A percentile compares a stretch with the other conserved stretches of the same genome.
Evolutionary conservation across 768 basidiomycete genomes (phyloP).

Genomic region (Boletellus emodensis): DNA sequence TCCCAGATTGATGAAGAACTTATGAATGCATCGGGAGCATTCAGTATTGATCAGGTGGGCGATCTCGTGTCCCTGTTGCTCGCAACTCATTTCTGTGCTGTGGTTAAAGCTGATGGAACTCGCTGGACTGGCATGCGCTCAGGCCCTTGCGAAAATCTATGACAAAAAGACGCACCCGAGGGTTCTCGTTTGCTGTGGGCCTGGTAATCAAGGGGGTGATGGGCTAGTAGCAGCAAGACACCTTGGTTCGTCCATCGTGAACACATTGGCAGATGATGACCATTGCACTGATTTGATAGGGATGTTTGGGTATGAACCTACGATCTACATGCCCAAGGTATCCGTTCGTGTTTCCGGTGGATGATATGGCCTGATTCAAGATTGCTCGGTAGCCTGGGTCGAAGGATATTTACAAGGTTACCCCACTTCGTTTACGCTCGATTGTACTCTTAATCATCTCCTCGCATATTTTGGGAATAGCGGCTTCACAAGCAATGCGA

Average conservation of each 20-base stretch:
- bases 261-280: not conserved
- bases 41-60: slow-evolving; percentile 86
- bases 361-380: not conserved
- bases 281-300: slow-evolving; percentile 39
- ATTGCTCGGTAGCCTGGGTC: slow-evolving; percentile 63
- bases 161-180: slow-evolving; percentile 59
- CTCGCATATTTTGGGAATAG: slow-evolving; percentile 31
- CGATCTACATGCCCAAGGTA: slow-evolving; percentile 93
- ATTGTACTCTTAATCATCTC: not conserved
- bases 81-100: not conserved
- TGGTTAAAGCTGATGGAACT: slow-evolving; percentile 83
- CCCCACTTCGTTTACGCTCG: not conserved
- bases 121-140: slow-evolving; percentile 91
- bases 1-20: slow-evolving; percentile 91
- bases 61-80: not conserved
- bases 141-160: slow-evolving; percentile 78
- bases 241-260: slow-evolving; percentile 52
- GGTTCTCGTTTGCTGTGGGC: slow-evolving; percentile 94
- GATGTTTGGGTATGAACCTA: slow-evolving; percentile 89
- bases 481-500: slow-evolving; percentile 81
- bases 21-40: slow-evolving; percentile 84
- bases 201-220: slow-evolving; percentile 97
- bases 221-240: slow-evolving; percentile 96
- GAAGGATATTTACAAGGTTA: slow-evolving; percentile 88
- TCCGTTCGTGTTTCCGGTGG: not conserved